Conservation (phyloP, 176 grass and related monocot species). For the Bromus sterilis region DNA sequence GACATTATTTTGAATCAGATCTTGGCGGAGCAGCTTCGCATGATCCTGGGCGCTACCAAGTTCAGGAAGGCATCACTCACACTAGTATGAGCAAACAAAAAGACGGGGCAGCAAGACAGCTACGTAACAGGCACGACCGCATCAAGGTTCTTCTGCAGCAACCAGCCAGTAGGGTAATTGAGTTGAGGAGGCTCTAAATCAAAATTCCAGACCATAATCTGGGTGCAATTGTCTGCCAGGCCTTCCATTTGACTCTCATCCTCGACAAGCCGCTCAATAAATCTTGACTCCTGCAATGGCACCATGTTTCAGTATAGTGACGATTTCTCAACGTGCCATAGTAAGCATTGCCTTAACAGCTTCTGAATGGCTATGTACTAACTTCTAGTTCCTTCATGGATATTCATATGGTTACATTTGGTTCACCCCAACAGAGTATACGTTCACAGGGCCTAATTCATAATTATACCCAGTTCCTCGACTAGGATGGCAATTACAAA, state of each 20-base stretch:
- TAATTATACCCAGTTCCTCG: neutral
- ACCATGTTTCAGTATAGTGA: constrained; percentile 23
- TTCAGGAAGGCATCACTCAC: constrained; percentile 52
- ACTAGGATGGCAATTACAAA: neutral
- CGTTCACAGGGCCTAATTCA: neutral
- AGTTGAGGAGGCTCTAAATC: constrained; percentile 50
- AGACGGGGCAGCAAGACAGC: constrained; percentile 9
- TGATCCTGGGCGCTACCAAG: constrained; percentile 51
- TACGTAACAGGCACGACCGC: constrained; percentile 46
- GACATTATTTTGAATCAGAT: constrained; percentile 39
- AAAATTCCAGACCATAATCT: constrained; percentile 77
- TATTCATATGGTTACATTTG: neutral
- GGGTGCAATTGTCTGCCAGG: constrained; percentile 71
- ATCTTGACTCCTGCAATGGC: constrained; percentile 65
- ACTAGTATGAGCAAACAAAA: constrained; percentile 33
- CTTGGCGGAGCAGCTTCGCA: constrained; percentile 54
- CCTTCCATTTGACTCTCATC: constrained; percentile 97
- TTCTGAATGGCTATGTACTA: neutral
- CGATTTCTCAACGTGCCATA: neutral
- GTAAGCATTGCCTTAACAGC: neutral
- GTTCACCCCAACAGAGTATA: neutral
- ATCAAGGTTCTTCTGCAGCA: constrained; percentile 59
- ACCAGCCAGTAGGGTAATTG: constrained; percentile 59
- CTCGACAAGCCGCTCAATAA: constrained; percentile 84
- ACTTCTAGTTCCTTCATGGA: neutral